Evolutionary conservation across 2,329 filamentous ascomycete species (phyloP).

Genomic region (Cercospora berteroae): DNA sequence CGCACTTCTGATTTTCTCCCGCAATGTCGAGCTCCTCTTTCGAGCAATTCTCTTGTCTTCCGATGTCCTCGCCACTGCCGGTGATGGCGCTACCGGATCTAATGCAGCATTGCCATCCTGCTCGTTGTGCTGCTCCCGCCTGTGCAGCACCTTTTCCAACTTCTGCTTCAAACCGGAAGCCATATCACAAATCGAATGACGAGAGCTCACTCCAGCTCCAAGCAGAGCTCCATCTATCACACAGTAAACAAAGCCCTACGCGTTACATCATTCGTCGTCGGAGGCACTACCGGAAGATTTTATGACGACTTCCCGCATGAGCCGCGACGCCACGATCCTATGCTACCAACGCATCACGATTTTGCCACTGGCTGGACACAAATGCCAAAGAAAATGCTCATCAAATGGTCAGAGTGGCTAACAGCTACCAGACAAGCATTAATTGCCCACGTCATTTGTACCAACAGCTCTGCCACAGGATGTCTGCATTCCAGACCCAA

Average conservation of each 20-base stretch:
- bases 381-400: background rate
- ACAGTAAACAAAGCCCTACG: background rate
- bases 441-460: conserved; percentile 7
- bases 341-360: background rate
- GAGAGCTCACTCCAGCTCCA: background rate
- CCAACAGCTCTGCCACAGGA: background rate
- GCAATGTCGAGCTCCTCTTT: conserved; percentile 1
- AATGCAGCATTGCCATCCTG: background rate
- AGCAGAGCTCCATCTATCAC: background rate
- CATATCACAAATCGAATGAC: conserved; percentile 9
- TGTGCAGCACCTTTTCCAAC: conserved; percentile 17
- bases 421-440: background rate
- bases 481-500: background rate
- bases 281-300: background rate
- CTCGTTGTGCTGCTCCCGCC: conserved; percentile 8
- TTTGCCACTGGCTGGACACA: background rate
- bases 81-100: background rate
- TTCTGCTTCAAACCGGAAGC: conserved; percentile 16
- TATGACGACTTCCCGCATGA: conserved; percentile 15
- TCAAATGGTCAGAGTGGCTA: background rate
- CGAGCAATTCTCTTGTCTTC: conserved; percentile 11
- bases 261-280: conserved; percentile 11
- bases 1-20: conserved; percentile 9
- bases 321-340: conserved; percentile 6
- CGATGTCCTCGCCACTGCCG: background rate